Base-by-base conservation (phyloP, 331 rosid genomes). In the Acacia concinna region DNA sequence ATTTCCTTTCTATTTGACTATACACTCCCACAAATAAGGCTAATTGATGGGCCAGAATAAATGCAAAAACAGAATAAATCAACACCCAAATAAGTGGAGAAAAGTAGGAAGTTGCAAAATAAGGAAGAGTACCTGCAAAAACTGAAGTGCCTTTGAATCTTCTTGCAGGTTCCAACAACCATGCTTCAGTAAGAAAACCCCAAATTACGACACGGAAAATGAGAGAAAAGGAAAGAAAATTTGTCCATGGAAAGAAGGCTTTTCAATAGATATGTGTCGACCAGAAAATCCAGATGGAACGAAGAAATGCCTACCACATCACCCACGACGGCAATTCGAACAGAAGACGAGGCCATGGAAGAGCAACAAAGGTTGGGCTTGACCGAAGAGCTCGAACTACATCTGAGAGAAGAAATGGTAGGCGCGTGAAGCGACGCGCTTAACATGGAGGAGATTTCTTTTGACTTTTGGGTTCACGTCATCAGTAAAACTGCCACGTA, bases 161-260 rank as follows among this genome's bases (percentile, higher is more conserved):
- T 88, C 91, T 81, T 85, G 89, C 14, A 87, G 69, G 90, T 89
- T 80, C 99, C 99, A 94, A 64, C 60, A 74, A 75, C 89, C 90
- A 79, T 95, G 96, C 97, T 95, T 85, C 75, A 81, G 17, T 84
- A 73, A 82, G 14, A 82, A 28, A 68, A 64, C 23, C 21, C 63
- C 40, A 41, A 27, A 7, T 59, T 18, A 41, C 13, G 37, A 52
- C 47, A 62, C 23, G 40, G 23, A 30, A 64, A 69, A 56, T 18
- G 56, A 68, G 59, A 35, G n/a, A 54, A 12, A 14, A 34, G 38
- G 11, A 7, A 76, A 68, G 41, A 43, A 54, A 37, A 9, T 10
- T 10, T 64, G 47, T 60, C 72, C 28, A 31, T 27, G 34, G 46
- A 20, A 54, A 64, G 37, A 47, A 20, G 68, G 69, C 3, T 34